phyloP scores from a whole-genome alignment of 106 monocot species.

The Acanthochlamys bracteata region DNA sequence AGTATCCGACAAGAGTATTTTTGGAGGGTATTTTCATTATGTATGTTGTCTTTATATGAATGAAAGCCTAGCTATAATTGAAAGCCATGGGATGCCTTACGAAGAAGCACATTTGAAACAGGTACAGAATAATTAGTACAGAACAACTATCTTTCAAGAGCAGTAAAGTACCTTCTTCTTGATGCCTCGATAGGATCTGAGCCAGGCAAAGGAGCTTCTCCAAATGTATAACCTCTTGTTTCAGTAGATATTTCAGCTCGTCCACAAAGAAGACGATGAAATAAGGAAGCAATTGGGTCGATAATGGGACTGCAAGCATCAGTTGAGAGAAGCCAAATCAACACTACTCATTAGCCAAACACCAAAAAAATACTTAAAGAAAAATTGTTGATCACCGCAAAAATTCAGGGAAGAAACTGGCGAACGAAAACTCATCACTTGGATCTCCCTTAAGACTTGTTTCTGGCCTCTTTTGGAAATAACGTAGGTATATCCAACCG shows the following conservation, averaged over 20 bases:
- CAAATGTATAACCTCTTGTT: slow-evolving; percentile 27
- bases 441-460: slow-evolving; percentile 90
- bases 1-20: too few species aligned
- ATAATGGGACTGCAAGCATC: slow-evolving; percentile 56
- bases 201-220: slow-evolving; percentile 69
- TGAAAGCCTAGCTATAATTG: too few species aligned
- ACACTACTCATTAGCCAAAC: not conserved
- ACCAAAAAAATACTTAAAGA: not conserved
- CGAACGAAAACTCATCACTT: slow-evolving; percentile 93
- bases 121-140: too few species aligned
- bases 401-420: slow-evolving; percentile 86
- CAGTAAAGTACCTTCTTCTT: slow-evolving; percentile 69
- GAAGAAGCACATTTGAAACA: too few species aligned
- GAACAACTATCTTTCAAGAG: not conserved
- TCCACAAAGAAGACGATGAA: slow-evolving; percentile 73
- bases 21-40: too few species aligned
- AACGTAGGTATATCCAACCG: slow-evolving; percentile 89
- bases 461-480: slow-evolving; percentile 85
- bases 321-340: not conserved
- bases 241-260: slow-evolving; percentile 34
- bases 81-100: too few species aligned
- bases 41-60: too few species aligned
- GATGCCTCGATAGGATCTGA: slow-evolving; percentile 88
- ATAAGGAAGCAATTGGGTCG: slow-evolving; percentile 75
- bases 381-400: slow-evolving; percentile 34